Evolutionary conservation across 1,284 basidiomycete species (phyloP).

Genomic region (Leccinum griseonigrum): DNA sequence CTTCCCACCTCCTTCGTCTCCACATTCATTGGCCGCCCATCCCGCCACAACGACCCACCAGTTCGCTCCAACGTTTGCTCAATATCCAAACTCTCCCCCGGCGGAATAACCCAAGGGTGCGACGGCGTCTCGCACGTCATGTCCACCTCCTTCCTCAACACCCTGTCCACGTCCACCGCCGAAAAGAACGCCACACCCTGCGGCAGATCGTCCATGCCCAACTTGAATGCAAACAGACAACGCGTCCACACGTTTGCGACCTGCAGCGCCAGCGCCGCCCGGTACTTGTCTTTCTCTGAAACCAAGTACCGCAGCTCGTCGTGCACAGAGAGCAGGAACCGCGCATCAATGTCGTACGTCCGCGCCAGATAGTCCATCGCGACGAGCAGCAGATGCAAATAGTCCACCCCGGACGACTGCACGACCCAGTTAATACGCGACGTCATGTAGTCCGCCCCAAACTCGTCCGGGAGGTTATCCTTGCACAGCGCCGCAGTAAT

Average conservation of each 20-base stretch:
- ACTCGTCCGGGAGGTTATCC: slow-evolving; percentile 77
- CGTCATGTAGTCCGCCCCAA: slow-evolving; percentile 89
- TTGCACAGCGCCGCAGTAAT: slow-evolving; percentile 57
- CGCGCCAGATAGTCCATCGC: slow-evolving; percentile 89
- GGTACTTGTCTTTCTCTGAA: slow-evolving; percentile 83
- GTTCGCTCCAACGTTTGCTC: slow-evolving; percentile 63
- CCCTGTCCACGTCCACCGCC: slow-evolving; percentile 90
- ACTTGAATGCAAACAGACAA: slow-evolving; percentile 86
- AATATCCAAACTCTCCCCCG: slow-evolving; percentile 87
- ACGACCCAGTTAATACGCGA: slow-evolving; percentile 99
- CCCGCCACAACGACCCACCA: slow-evolving; percentile 59
- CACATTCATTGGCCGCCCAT: slow-evolving; percentile 53
- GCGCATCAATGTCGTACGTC: slow-evolving; percentile 84
- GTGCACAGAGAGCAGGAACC: slow-evolving; percentile 97
- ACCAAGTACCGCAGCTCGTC: slow-evolving; percentile 97
- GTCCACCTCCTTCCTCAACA: slow-evolving; percentile 94
- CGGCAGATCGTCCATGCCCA: slow-evolving; percentile 91
- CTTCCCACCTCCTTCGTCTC: slow-evolving; percentile 1
- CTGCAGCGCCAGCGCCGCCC: slow-evolving; percentile 91
- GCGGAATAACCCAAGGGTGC: slow-evolving; percentile 77
- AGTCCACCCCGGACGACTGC: slow-evolving; percentile 97
- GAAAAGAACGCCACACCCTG: slow-evolving; percentile 97
- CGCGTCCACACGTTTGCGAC: slow-evolving; percentile 97
- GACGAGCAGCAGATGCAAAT: slow-evolving; percentile 94
- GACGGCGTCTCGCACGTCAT: slow-evolving; percentile 96